Conservation (phyloP, 2,329 filamentous ascomycete genomes). For the Xylaria sp. region DNA sequence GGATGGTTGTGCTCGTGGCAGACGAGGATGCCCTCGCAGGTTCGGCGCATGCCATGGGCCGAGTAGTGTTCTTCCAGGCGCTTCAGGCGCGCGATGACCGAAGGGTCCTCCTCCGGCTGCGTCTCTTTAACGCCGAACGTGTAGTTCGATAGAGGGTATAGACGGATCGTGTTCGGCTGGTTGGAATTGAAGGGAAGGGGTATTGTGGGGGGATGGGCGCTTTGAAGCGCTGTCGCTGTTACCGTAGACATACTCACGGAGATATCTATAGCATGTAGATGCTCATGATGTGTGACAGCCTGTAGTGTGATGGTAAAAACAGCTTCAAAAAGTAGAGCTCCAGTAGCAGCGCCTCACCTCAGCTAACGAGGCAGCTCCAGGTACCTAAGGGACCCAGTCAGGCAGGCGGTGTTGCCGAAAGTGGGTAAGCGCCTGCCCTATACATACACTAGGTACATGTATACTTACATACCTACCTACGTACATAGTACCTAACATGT, state of each 20-base stretch:
- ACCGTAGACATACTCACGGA: constrained; percentile 78
- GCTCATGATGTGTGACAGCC: constrained; percentile 15
- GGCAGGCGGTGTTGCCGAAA: constrained; percentile 27
- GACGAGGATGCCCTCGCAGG: constrained; percentile 95
- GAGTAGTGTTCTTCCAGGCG: constrained; percentile 95
- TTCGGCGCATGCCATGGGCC: constrained; percentile 93
- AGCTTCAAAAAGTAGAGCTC: constrained; percentile 12
- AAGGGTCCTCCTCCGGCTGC: constrained; percentile 97
- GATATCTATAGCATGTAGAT: background rate
- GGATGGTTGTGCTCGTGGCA: constrained; percentile 99
- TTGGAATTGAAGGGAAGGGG: constrained; percentile 88
- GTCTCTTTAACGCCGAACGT: constrained; percentile 99
- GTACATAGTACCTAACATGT: background rate
- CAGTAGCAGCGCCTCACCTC: background rate
- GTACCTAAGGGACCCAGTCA: background rate
- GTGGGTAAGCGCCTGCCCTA: background rate
- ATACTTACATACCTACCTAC: background rate
- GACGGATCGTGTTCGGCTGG: constrained; percentile 87
- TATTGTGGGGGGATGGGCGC: constrained; percentile 79
- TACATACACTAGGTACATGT: too few relatives aligned
- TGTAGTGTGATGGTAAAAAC: background rate
- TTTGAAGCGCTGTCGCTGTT: constrained; percentile 78
- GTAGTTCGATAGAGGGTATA: constrained; percentile 97
- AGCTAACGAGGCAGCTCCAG: too few relatives aligned
- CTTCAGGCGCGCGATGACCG: constrained; percentile 89